Base-by-base conservation (phyloP, 164 flowering plant genomes). In the Akebia trifoliata region DNA sequence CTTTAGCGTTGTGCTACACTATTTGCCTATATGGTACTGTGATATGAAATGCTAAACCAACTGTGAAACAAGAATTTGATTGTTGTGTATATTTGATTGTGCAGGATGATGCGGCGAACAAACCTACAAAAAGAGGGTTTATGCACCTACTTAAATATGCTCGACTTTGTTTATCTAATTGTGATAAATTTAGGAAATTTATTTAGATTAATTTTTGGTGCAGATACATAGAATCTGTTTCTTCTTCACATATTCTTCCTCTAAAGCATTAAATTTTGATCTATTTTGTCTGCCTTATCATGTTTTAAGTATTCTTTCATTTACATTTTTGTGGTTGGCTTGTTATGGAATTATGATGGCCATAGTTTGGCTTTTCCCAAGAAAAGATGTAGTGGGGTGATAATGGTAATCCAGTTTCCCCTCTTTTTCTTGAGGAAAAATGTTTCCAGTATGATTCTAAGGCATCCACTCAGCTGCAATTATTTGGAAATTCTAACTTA, bases 331-430 rank as follows among this genome's bases (percentile, higher is more conserved):
- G 9, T 20, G 17, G 14, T 45, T 12, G n/a, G n/a, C 21, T 14
- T 25, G 26, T 22, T 22, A n/a, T 38, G 21, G 10, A 38, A n/a
- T 58, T 14, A n/a, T 58, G 17, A 58, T 58, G 42, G 4, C 6
- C n/a, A 47, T 31, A 8, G 3, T 54, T 64, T 68, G 15, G 9
- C 22, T 72, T 49, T 39, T 6, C 14, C 47, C 67, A 78, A 72
- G 78, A n/a, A 69, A 75, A 51, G 53, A 86, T 86, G 89, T 78
- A 80, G 50, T 85, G 87, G 71, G 87, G 86, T 25, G 78, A 77
- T 50, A 66, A 65, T 61, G 74, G 57, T 52, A 64, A 72, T 0
- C 35, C 57, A 37, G 69, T 75, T 57, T 74, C 83, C n/a, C n/a
- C n/a, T n/a, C n/a, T n/a, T n/a, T n/a, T n/a, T n/a, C n/a, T n/a